phyloP scores from a whole-genome alignment of 2,329 filamentous ascomycete species.

The Lasiodiplodia sp. region DNA sequence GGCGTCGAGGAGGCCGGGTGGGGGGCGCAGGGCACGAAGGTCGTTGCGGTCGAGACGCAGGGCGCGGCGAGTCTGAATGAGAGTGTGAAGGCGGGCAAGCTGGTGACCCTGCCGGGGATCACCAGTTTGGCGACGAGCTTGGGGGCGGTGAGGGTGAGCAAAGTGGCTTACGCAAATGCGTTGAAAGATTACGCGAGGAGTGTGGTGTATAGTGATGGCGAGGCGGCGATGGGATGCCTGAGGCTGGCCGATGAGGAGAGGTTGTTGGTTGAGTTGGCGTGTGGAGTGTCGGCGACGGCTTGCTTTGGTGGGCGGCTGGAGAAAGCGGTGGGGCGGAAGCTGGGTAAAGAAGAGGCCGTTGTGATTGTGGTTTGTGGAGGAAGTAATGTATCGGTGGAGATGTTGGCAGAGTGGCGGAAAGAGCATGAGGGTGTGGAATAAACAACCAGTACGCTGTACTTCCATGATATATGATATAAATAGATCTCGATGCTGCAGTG shows the following conservation, averaged over 20 bases:
- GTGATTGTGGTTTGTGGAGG: conserved; percentile 86
- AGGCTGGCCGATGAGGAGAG: conserved; percentile 82
- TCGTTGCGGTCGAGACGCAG: conserved; percentile 77
- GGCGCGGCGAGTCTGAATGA: conserved; percentile 75
- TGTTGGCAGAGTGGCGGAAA: conserved; percentile 81
- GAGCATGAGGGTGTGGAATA: conserved; percentile 58
- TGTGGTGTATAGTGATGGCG: conserved; percentile 73
- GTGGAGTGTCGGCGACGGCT: conserved; percentile 78
- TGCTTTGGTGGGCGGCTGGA: conserved; percentile 50
- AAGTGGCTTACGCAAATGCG: not conserved
- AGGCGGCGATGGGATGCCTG: conserved; percentile 80
- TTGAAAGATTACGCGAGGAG: conserved; percentile 58
- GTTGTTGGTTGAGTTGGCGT: conserved; percentile 82
- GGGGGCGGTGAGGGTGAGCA: conserved; percentile 73
- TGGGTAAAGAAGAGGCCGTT: conserved; percentile 78
- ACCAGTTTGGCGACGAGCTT: conserved; percentile 78
- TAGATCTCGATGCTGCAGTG: too few species aligned
- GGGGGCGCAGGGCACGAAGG: conserved; percentile 34
- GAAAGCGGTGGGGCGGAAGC: conserved; percentile 93
- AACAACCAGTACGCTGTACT: too few species aligned
- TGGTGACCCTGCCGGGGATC: conserved; percentile 72
- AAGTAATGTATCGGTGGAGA: conserved; percentile 65
- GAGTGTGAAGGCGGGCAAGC: conserved; percentile 62
- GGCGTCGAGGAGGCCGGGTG: conserved; percentile 61
- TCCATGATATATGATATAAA: too few species aligned